These are phyloP conservation scores for Diaporthe sp. DNA, from an alignment of 2,329 filamentous ascomycete genomes.

Conservation along the genomic window DNA sequence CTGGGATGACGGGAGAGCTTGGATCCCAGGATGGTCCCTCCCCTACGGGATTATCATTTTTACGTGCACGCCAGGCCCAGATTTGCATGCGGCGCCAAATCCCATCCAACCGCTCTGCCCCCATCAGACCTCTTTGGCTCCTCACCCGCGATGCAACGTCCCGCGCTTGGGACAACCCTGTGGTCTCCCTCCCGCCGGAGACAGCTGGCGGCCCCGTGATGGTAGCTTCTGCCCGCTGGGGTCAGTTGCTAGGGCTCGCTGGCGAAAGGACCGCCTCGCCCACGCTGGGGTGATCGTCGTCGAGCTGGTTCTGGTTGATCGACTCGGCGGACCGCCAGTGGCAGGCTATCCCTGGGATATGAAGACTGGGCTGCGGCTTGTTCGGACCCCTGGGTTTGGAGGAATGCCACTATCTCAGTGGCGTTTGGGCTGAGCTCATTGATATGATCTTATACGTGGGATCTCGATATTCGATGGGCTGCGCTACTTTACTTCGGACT, in stretches of 20 bases:
- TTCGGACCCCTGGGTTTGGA: not conserved
- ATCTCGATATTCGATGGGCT: not conserved
- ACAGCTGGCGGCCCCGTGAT: conserved; percentile 23
- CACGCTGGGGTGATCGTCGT: conserved; percentile 5
- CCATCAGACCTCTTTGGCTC: not conserved
- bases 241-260: not conserved
- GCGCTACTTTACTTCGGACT: not conserved
- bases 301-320: conserved; percentile 15
- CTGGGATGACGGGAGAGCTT: not conserved
- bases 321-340: not conserved
- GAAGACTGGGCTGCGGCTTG: not conserved
- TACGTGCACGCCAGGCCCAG: not conserved
- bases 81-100: conserved; percentile 3
- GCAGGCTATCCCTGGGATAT: conserved; percentile 7
- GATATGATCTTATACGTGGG: not conserved
- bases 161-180: conserved; percentile 1
- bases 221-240: not conserved
- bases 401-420: conserved; percentile 1
- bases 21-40: conserved; percentile 19
- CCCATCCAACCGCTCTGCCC: not conserved
- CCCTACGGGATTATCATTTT: not conserved
- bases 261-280: not conserved
- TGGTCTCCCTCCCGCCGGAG: not conserved
- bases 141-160: conserved; percentile 4
- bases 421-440: conserved; percentile 15